A percentile compares a stretch with the other conserved stretches of the same genome.
Conservation (phyloP, 164 flowering plant genomes). For the Kingdonia uniflora region DNA sequence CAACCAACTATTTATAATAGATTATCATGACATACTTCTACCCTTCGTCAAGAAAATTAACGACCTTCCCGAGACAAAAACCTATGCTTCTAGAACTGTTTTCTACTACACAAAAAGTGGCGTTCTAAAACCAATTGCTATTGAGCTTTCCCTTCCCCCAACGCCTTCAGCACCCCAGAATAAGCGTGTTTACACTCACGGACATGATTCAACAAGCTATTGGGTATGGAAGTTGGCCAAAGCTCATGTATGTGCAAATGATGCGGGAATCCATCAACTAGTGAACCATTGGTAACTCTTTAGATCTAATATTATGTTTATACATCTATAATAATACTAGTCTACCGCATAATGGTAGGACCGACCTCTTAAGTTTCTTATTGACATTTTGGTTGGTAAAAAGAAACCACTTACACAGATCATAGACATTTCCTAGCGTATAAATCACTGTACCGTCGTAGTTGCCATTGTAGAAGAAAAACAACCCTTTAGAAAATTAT, state of each 20-base stretch:
- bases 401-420: no score
- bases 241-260: conserved; percentile 33
- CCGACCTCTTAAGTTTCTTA: no score
- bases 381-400: no score
- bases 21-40: conserved; percentile 43
- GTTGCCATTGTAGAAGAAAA: no score
- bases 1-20: conserved; percentile 32
- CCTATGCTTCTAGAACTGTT: conserved; percentile 27
- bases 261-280: conserved; percentile 29
- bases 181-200: conserved; percentile 18
- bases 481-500: no score
- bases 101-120: conserved; percentile 16
- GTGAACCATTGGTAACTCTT: conserved; percentile 23
- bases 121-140: conserved; percentile 23
- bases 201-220: conserved; percentile 14
- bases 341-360: neutral
- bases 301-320: no score
- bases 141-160: conserved; percentile 27
- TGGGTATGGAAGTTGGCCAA: conserved; percentile 40
- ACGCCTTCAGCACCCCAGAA: conserved; percentile 7
- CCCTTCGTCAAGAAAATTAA: conserved; percentile 27
- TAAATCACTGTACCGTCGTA: no score
- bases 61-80: conserved; percentile 14
- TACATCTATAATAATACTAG: neutral
- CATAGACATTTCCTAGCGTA: no score